These are phyloP conservation scores for Camellia lanceoleosa DNA, from an alignment of 148 eudicot genomes.

Conservation along the genomic window DNA sequence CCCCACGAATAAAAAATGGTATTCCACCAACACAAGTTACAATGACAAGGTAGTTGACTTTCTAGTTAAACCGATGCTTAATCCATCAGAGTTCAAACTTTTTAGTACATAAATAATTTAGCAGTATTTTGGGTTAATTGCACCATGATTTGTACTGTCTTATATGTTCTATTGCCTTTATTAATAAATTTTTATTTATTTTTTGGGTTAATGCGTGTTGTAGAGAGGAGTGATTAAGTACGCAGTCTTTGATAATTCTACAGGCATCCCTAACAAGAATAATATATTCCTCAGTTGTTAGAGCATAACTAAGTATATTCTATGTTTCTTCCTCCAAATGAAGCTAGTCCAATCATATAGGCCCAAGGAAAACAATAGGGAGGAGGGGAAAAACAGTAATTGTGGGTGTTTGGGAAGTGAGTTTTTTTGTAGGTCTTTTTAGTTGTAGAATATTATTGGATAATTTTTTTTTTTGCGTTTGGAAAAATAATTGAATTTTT, in stretches of 20 bases:
- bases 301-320: neutral
- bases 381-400: neutral
- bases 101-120: neutral
- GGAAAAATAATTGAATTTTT: no score
- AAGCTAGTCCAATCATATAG: no score
- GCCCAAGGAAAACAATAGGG: neutral
- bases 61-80: slow-evolving; percentile 7
- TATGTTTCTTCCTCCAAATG: neutral
- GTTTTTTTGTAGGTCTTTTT: no score
- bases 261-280: neutral
- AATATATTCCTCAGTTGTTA: neutral
- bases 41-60: slow-evolving; percentile 3
- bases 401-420: no score
- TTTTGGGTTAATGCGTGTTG: no score
- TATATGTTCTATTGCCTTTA: no score
- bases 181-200: no score
- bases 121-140: neutral
- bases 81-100: neutral
- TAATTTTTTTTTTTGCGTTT: no score
- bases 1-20: neutral
- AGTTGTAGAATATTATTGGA: no score
- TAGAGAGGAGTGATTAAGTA: no score
- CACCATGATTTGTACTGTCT: no score
- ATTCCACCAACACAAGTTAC: neutral
- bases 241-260: no score